Percentiles rank a stretch among this genome's conserved stretches.
These are phyloP conservation scores for Tuber umbilicatum DNA, from an alignment of 495 filamentous ascomycete genomes.

Conservation along the genomic window DNA sequence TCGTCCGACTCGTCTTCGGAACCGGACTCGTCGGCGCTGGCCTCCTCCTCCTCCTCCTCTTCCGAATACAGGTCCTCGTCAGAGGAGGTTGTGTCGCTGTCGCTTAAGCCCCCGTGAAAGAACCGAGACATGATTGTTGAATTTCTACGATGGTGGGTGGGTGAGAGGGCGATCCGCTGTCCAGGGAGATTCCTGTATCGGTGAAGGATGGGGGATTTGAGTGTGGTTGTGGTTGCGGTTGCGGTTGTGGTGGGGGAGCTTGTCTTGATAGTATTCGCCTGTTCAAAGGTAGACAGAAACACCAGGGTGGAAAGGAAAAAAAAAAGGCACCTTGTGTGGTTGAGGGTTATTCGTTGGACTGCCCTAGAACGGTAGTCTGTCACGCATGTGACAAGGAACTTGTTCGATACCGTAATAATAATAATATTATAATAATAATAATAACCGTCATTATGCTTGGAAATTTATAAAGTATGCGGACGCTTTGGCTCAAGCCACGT, in stretches of 20 bases:
- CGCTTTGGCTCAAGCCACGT: too few relatives aligned
- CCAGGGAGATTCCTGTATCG: not conserved
- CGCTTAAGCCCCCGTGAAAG: constrained; percentile 88
- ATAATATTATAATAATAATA: too few relatives aligned
- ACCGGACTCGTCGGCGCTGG: constrained; percentile 42
- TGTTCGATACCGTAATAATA: too few relatives aligned
- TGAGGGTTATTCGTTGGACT: not conserved
- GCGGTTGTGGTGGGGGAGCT: not conserved
- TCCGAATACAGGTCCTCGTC: constrained; percentile 87
- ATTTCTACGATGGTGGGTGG: not conserved
- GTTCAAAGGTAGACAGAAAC: not conserved
- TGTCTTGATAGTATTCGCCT: not conserved
- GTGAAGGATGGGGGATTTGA: not conserved
- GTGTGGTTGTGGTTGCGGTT: not conserved
- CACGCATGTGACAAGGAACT: not conserved
- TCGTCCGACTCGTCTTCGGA: constrained; percentile 48
- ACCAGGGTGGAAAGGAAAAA: not conserved
- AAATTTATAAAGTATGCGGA: too few relatives aligned
- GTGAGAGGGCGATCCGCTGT: not conserved
- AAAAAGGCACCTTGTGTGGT: not conserved
- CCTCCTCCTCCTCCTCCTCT: constrained; percentile 55
- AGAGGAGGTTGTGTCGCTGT: constrained; percentile 71
- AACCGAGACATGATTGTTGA: constrained; percentile 76
- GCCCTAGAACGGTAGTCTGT: not conserved
- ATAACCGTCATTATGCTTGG: too few relatives aligned